Evolutionary conservation across 345 rosid species (phyloP), one percentile per base, ranked within the genome.

Genomic region (Toxicodendron radicans): DNA sequence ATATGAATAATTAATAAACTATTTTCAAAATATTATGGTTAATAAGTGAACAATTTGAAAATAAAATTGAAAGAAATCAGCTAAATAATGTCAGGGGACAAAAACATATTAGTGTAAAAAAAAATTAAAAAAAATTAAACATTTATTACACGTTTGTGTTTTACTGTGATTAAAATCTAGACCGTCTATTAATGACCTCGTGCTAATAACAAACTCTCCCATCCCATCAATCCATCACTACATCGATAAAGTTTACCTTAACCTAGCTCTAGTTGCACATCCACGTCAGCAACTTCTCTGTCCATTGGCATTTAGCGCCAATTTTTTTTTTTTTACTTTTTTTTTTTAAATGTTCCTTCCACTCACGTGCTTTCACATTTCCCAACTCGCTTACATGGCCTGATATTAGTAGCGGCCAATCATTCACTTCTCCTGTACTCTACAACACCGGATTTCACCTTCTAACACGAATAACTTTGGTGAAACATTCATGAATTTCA

Each of bases 331-430:
- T 1, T 52, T 65, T 63, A 41, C 11, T 48, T 68, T 71, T 54
- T 74, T 51, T 75, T 49, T 27, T 27, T 1, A 24, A 17, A 18
- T 27, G 6, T 21, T 18, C 4, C 21, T 3, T 2, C 75, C 78
- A 78, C 64, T 75, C 21, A 53, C 1, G 7, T 18, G 1, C 20
- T 21, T 59, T 71, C 73, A 73, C 41, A 1, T 18, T 45, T 46
- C 0, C 12, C 3, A 27, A 14, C 68, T 17, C 1, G 3, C 18
- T 33, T 30, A 84, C 89, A 86, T 85, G 87, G 75, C 82, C 10
- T 0, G 0, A 3, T 0, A 0, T 0, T 0, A 70, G 8, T 73
- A n/a, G n/a, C n/a, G 79, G 0, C 78, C 0, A 0, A 9, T 0
- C 3, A 12, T 18, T 1, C 17, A 10, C 7, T 23, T 21, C 24